These are phyloP conservation scores for Mariannaea elegans DNA, from an alignment of 2,329 filamentous ascomycete species.

Conservation along the genomic window DNA sequence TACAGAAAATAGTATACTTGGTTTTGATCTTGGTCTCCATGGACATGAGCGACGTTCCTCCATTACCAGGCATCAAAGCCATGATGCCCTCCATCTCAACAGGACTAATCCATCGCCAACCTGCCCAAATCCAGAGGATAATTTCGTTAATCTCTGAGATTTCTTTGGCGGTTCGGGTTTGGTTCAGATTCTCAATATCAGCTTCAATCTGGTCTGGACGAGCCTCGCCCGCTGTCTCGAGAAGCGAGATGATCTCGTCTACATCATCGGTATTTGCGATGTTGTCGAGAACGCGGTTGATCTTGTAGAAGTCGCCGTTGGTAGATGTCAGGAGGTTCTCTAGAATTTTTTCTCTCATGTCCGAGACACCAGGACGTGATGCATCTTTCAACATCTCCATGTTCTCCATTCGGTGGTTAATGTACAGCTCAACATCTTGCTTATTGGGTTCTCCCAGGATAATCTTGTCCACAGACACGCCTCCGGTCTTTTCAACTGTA, in stretches of 20 bases:
- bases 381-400: constrained; percentile 44
- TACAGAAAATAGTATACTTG: constrained; percentile 18
- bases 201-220: constrained; percentile 44
- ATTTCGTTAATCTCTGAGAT: constrained; percentile 50
- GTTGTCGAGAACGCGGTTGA: constrained; percentile 37
- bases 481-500: constrained; percentile 27
- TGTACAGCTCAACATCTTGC: constrained; percentile 44
- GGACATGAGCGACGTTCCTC: constrained; percentile 21
- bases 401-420: constrained; percentile 40
- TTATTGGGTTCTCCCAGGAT: constrained; percentile 38
- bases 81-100: constrained; percentile 39
- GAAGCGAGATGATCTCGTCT: constrained; percentile 45
- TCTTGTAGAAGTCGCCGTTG: constrained; percentile 21
- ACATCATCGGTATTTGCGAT: constrained; percentile 46
- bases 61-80: constrained; percentile 5
- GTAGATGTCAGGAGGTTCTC: background rate
- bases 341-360: constrained; percentile 46
- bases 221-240: constrained; percentile 42
- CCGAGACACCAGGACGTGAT: constrained; percentile 36
- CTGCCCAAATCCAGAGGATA: constrained; percentile 46
- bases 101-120: constrained; percentile 36
- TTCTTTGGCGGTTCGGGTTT: constrained; percentile 43
- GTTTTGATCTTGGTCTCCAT: constrained; percentile 20
- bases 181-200: constrained; percentile 45
- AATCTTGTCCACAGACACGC: constrained; percentile 31